Evolutionary conservation across 345 rosid genomes (phyloP).

Genomic region (Lepidium aucheri): DNA sequence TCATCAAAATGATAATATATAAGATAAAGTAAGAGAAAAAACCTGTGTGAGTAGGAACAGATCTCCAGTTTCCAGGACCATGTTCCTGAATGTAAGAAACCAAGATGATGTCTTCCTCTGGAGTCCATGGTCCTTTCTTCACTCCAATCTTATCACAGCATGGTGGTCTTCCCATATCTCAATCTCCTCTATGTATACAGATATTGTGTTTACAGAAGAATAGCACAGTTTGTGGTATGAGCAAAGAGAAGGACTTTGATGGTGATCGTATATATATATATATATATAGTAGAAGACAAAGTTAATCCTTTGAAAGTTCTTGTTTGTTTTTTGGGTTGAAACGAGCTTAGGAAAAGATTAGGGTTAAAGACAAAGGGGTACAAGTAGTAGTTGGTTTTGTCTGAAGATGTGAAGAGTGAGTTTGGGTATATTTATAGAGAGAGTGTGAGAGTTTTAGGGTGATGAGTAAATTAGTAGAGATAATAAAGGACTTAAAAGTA

Average conservation of each 20-base stretch:
- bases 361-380: slow-evolving; percentile 7
- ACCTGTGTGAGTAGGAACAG: slow-evolving; percentile 87
- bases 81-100: slow-evolving; percentile 91
- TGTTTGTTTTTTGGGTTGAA: background rate
- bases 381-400: slow-evolving; percentile 18
- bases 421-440: slow-evolving; percentile 9
- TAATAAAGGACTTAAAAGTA: slow-evolving; percentile 12
- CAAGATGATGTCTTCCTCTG: slow-evolving; percentile 88
- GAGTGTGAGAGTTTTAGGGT: background rate
- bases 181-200: background rate
- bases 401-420: slow-evolving; percentile 18
- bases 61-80: slow-evolving; percentile 98
- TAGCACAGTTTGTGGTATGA: background rate
- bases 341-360: background rate
- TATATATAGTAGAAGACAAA: background rate
- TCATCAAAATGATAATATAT: background rate
- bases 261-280: background rate
- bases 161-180: slow-evolving; percentile 83
- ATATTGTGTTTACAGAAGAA: too few species aligned
- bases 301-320: background rate
- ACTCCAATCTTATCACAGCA: slow-evolving; percentile 87
- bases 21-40: background rate
- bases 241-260: background rate
- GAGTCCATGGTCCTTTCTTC: slow-evolving; percentile 99
- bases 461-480: slow-evolving; percentile 13